Conservation (phyloP, 1,284 basidiomycete species). For the Ganoderma sp. region DNA sequence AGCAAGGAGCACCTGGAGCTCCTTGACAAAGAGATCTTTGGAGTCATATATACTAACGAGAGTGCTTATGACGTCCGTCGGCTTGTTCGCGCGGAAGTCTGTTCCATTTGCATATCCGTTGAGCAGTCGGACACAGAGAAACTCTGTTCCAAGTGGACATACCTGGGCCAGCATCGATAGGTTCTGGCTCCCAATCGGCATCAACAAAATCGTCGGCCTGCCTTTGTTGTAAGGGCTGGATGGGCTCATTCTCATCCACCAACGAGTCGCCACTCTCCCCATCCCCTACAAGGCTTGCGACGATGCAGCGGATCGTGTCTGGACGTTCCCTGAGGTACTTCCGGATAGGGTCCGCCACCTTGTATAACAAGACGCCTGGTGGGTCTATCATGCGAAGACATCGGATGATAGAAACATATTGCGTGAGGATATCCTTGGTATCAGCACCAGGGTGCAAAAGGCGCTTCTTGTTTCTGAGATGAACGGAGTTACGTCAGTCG, state of each 20-base stretch:
- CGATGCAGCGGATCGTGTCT: conserved; percentile 92
- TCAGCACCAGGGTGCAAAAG: conserved; percentile 96
- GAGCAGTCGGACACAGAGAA: neutral
- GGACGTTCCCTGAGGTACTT: conserved; percentile 84
- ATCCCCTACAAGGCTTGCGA: conserved; percentile 88
- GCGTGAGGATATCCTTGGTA: conserved; percentile 88
- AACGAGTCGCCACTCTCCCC: conserved; percentile 82
- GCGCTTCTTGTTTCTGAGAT: conserved; percentile 76
- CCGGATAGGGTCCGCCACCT: conserved; percentile 90
- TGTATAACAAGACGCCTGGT: conserved; percentile 88
- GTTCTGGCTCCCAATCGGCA: conserved; percentile 92
- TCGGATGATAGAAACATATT: conserved; percentile 96
- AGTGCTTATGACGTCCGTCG: conserved; percentile 91
- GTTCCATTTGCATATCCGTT: conserved; percentile 8
- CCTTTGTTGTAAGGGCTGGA: conserved; percentile 71
- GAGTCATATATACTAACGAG: conserved; percentile 96
- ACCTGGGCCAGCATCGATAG: conserved; percentile 92
- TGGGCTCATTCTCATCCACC: conserved; percentile 80
- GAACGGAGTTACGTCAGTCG: neutral
- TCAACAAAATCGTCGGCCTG: conserved; percentile 88
- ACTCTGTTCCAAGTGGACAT: conserved; percentile 1
- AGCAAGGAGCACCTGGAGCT: conserved; percentile 88
- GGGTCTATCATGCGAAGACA: conserved; percentile 92
- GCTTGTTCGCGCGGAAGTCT: conserved; percentile 90
- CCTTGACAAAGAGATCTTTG: conserved; percentile 92